Base-by-base conservation (phyloP, 2,329 filamentous ascomycete species). In the Hymenoscyphus scutula region DNA sequence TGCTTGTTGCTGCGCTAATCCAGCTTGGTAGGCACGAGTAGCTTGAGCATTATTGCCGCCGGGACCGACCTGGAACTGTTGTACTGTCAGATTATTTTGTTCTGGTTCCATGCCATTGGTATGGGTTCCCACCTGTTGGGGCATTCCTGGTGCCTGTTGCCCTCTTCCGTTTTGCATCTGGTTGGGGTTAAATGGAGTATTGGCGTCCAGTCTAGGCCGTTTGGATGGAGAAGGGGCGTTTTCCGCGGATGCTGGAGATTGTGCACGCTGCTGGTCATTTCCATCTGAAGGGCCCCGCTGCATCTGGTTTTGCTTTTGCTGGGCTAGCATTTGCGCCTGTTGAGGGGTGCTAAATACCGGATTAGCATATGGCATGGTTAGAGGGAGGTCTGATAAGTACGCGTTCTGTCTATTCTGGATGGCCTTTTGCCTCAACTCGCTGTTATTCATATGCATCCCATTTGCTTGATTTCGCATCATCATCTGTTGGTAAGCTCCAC, bases 171-270 rank as follows among this genome's bases (percentile, higher is more conserved):
- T 91, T 61, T 87, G 85, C 78, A 89, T 89, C 62, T 79, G 78
- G 70, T 88, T 89, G 73, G 87, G 88, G 66, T 88, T 87, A 77
- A 91, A 92, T 10, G 83, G 82, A 37, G 82, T 82, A 72, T 89
- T 87, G 25, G 19, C 45, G 67, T 93, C 91, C 64, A 97, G 84
- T 62, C 93, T 90, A 62, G 88, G 91, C 72, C 93, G 86, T 80
- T 98, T 98, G 66, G 90, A 94, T 1, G 94, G 94, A 34, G 94
- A 98, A 4, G 92, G 92, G 29, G 91, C 92, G 72, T 95, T 95
- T 59, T 97, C 93, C 60, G 87, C 88, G 41, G 89, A 89, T 58
- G 88, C 87, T 7, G 94, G 94, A 37, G 94, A 97, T 62, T 89
- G 87, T 30, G 92, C 89, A 64, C 92, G 86, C 67, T 72, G 72